phyloP scores from a whole-genome alignment of 352 stramenopile genomes.

The Phytophthora pisi region DNA sequence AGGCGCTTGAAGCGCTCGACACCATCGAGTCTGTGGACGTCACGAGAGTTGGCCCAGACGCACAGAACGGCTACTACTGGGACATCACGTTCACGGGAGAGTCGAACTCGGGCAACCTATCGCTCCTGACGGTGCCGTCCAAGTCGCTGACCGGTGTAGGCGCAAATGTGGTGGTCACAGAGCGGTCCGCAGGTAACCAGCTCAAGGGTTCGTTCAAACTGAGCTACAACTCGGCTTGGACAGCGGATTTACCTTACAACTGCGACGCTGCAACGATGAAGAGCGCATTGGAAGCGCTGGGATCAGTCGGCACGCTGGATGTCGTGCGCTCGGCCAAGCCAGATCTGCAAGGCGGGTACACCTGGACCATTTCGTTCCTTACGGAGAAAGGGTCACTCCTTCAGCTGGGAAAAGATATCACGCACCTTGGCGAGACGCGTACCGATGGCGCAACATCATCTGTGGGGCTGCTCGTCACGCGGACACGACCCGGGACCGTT shows the following conservation, averaged over 20 bases:
- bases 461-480: slow-evolving; percentile 53
- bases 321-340: slow-evolving; percentile 60
- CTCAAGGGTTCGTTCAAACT: slow-evolving; percentile 74
- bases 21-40: slow-evolving; percentile 74
- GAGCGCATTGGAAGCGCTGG: slow-evolving; percentile 51
- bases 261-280: slow-evolving; percentile 80
- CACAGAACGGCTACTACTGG: slow-evolving; percentile 77
- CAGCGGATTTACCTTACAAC: slow-evolving; percentile 76
- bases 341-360: slow-evolving; percentile 90
- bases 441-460: slow-evolving; percentile 46
- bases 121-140: slow-evolving; percentile 56
- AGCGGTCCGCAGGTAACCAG: slow-evolving; percentile 63
- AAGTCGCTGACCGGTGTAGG: slow-evolving; percentile 43
- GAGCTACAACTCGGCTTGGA: slow-evolving; percentile 52
- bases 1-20: slow-evolving; percentile 58
- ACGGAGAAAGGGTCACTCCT: slow-evolving; percentile 59
- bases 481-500: slow-evolving; percentile 48
- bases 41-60: slow-evolving; percentile 51
- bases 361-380: slow-evolving; percentile 95
- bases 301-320: slow-evolving; percentile 59
- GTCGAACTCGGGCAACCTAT: slow-evolving; percentile 66
- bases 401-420: slow-evolving; percentile 39
- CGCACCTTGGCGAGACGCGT: slow-evolving; percentile 57
- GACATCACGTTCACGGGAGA: slow-evolving; percentile 79
- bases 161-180: slow-evolving; percentile 42